phyloP scores from a whole-genome alignment of 768 basidiomycete species.

The Calocera viscosa region DNA sequence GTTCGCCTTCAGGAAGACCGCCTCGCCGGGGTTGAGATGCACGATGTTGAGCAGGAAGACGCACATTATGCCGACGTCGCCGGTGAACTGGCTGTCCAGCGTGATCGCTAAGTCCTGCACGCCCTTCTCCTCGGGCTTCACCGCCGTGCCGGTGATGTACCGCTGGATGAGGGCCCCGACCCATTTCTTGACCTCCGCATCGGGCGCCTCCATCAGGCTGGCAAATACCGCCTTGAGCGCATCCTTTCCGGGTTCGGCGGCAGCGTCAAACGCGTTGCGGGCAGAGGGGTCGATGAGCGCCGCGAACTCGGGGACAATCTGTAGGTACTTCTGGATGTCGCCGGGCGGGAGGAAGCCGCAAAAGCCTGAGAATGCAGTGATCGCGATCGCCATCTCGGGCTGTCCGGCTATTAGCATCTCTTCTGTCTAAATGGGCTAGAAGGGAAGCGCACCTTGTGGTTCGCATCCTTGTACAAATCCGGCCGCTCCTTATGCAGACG shows the following conservation, averaged over 20 bases:
- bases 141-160: conserved; percentile 36
- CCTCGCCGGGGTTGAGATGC: conserved; percentile 64
- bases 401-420: conserved; percentile 12
- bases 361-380: conserved; percentile 79
- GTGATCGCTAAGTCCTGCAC: conserved; percentile 48
- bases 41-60: conserved; percentile 81
- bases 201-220: conserved; percentile 70
- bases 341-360: conserved; percentile 84
- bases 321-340: conserved; percentile 55
- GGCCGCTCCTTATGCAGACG: conserved; percentile 53
- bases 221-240: conserved; percentile 66
- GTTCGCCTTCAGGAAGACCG: conserved; percentile 88
- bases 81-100: conserved; percentile 61
- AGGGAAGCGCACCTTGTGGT: conserved; percentile 55
- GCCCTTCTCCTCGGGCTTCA: conserved; percentile 34
- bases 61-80: conserved; percentile 89
- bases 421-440: not conserved
- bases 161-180: conserved; percentile 48
- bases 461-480: conserved; percentile 87
- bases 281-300: conserved; percentile 51
- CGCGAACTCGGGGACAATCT: conserved; percentile 60
- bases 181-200: conserved; percentile 38
- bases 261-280: conserved; percentile 38
- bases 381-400: conserved; percentile 96
- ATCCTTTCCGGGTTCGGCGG: conserved; percentile 37